Conservation (phyloP, 78 protist species). For the Dictyostelium citrinum region DNA sequence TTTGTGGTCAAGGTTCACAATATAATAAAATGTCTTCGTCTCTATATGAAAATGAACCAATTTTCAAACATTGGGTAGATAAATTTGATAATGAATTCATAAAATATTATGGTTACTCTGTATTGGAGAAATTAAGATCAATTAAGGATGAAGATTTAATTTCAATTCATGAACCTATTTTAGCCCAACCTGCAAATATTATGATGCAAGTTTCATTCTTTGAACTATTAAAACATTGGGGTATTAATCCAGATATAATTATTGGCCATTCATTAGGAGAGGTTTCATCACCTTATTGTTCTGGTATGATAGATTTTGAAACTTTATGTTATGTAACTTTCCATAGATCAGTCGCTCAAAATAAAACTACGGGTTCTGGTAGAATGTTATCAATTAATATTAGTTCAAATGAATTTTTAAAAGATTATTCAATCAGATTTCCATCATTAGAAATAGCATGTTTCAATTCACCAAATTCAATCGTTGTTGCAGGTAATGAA, state of each 20-base stretch:
- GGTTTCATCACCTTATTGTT: neutral
- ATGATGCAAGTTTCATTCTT: neutral
- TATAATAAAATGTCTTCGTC: constrained; percentile 14
- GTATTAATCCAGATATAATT: neutral
- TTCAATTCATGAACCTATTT: neutral
- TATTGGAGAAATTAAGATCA: neutral
- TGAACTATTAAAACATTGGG: constrained; percentile 10
- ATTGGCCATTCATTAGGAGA: constrained; percentile 27
- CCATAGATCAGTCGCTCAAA: neutral
- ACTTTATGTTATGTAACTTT: neutral
- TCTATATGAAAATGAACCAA: neutral
- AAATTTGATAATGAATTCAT: neutral
- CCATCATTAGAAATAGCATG: neutral
- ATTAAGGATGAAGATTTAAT: neutral
- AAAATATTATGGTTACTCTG: neutral
- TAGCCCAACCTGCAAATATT: constrained; percentile 9
- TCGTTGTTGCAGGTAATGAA: constrained; percentile 1
- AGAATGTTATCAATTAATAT: constrained; percentile 19
- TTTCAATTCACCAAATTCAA: constrained; percentile 2
- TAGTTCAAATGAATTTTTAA: neutral
- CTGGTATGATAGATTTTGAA: constrained; percentile 3
- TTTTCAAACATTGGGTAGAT: neutral
- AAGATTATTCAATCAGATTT: neutral
- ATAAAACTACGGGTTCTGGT: constrained; percentile 31
- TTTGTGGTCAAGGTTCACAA: constrained; percentile 75